Conservation (phyloP, 306 rosid species). For the Erythrophleum fordii region DNA sequence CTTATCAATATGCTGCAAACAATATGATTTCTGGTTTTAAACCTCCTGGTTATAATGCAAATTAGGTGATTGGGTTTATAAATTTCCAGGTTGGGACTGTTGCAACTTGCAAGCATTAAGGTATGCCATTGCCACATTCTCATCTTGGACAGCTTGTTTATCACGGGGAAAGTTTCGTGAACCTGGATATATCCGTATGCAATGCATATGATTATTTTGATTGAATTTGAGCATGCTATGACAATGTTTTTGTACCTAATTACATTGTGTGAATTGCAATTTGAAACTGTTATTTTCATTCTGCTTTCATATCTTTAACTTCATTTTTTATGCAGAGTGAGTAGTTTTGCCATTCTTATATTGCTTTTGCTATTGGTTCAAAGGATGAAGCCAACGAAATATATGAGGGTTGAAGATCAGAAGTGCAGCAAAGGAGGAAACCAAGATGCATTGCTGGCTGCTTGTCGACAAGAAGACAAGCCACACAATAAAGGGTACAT, state of each 20-base stretch:
- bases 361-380: constrained; percentile 36
- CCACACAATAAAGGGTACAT: constrained; percentile 95
- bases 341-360: constrained; percentile 28
- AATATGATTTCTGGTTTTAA: too few species aligned
- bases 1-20: too few species aligned
- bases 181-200: background rate
- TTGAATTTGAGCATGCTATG: background rate
- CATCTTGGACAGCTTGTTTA: background rate
- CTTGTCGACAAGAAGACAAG: constrained; percentile 96
- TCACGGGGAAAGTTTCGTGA: background rate
- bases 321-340: constrained; percentile 2
- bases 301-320: background rate
- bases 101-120: constrained; percentile 93
- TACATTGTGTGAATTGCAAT: constrained; percentile 7
- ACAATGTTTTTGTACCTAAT: background rate
- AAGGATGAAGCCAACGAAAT: constrained; percentile 97
- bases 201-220: too few species aligned
- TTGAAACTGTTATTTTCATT: constrained; percentile 21
- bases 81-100: constrained; percentile 98
- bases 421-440: constrained; percentile 97
- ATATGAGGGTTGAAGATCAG: constrained; percentile 92
- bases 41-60: too few species aligned
- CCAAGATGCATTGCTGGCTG: constrained; percentile 93
- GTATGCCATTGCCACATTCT: constrained; percentile 51
- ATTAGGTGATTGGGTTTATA: too few species aligned